Conservation (phyloP, 2,329 filamentous ascomycete species). For the Didymella pinodella region DNA sequence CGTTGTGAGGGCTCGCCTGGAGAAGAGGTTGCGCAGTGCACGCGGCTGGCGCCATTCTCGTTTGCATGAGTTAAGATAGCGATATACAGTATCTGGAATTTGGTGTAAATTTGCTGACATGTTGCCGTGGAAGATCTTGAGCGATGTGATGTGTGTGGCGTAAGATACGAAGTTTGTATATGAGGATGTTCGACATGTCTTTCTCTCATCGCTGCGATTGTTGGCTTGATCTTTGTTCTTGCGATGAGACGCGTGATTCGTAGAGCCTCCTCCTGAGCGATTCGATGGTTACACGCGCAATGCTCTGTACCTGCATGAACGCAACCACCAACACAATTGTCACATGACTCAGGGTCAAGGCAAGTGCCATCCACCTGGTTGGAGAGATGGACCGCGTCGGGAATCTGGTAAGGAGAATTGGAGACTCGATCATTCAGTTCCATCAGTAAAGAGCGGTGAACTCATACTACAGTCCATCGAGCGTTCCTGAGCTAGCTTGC, state of each 20-base stretch:
- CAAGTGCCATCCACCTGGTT: constrained; percentile 3
- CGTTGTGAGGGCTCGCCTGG: background rate
- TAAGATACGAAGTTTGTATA: background rate
- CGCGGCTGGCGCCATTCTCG: background rate
- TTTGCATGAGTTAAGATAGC: background rate
- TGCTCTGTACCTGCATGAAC: constrained; percentile 19
- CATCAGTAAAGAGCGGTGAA: constrained; percentile 14
- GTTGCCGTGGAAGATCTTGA: background rate
- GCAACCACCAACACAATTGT: constrained; percentile 14
- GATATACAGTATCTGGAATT: background rate
- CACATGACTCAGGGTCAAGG: constrained; percentile 12
- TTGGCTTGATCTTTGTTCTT: background rate
- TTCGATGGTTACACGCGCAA: constrained; percentile 1
- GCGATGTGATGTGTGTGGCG: background rate
- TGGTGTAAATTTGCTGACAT: background rate
- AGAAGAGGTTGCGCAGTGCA: background rate
- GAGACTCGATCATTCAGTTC: background rate
- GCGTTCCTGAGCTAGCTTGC: constrained; percentile 12
- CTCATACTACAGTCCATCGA: background rate
- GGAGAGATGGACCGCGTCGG: background rate
- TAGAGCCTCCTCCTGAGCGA: background rate
- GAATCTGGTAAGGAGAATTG: background rate
- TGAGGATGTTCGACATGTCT: background rate
- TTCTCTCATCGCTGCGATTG: background rate
- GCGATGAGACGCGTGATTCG: background rate